phyloP scores from a whole-genome alignment of 169 alveolate genomes.

The Eimeria sp. region DNA sequence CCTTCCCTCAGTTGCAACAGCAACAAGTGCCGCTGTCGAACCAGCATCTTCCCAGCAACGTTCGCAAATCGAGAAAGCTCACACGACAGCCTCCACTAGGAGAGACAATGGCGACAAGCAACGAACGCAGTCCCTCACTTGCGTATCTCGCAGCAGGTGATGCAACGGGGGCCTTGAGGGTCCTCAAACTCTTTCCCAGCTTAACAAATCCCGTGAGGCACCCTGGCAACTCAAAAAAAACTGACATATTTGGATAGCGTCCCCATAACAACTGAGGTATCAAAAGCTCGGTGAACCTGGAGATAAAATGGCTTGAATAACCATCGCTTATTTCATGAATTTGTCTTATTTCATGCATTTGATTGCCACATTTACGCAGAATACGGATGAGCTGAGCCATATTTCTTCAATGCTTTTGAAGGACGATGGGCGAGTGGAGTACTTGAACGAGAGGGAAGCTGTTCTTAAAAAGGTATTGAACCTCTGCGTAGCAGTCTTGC shows the following conservation, averaged over 20 bases:
- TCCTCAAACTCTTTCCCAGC: conserved; percentile 39
- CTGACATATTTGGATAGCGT: not conserved
- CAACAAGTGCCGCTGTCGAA: conserved; percentile 8
- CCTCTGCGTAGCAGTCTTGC: not conserved
- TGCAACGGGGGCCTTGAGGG: conserved; percentile 41
- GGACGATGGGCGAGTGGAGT: conserved; percentile 55
- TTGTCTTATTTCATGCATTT: not conserved
- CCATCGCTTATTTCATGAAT: too few species aligned
- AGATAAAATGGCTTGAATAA: not conserved
- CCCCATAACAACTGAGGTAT: not conserved
- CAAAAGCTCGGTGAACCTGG: not conserved
- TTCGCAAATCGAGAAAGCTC: conserved; percentile 34
- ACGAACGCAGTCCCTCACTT: conserved; percentile 4
- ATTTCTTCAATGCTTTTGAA: conserved; percentile 37
- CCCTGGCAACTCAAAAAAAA: not conserved
- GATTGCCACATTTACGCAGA: not conserved
- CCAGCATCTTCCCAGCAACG: not conserved
- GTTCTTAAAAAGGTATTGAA: conserved; percentile 34
- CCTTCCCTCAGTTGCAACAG: conserved; percentile 50
- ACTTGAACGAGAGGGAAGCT: conserved; percentile 18
- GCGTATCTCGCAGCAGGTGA: conserved; percentile 49
- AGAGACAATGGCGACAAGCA: not conserved
- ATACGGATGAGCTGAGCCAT: conserved; percentile 41
- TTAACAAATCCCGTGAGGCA: conserved; percentile 14
- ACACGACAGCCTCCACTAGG: not conserved